Evolutionary conservation across 75 land plant species (phyloP).

Genomic region (Pinus albicaulis): DNA sequence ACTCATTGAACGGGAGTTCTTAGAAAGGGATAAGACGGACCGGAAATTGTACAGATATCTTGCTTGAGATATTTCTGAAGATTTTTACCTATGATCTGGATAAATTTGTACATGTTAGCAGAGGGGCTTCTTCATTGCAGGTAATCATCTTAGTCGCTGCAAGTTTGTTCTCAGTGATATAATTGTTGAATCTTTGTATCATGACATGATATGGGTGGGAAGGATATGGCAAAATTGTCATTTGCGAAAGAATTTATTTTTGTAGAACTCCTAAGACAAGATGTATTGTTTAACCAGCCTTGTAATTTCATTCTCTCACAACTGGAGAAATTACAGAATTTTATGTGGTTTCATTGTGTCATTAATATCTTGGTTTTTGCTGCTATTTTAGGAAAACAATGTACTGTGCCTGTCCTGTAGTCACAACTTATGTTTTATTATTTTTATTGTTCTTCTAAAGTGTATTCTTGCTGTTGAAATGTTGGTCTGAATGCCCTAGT

Average conservation of each 20-base stretch:
- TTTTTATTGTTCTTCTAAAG: too few relatives aligned
- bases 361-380: not conserved
- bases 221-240: conserved; percentile 4
- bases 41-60: conserved; percentile 91
- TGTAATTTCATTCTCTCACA: not conserved
- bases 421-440: too few relatives aligned
- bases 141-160: not conserved
- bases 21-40: conserved; percentile 86
- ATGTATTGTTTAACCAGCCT: not conserved
- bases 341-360: not conserved
- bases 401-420: not conserved
- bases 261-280: not conserved
- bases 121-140: not conserved
- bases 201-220: not conserved
- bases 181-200: not conserved
- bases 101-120: not conserved
- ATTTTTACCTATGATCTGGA: not conserved
- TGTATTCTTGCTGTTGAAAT: too few relatives aligned
- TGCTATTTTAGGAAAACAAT: not conserved
- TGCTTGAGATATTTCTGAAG: conserved; percentile 44
- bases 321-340: not conserved
- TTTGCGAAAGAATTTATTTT: not conserved
- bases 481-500: too few relatives aligned
- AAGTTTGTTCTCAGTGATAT: conserved; percentile 4
- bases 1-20: conserved; percentile 91